A percentile compares a stretch with the other conserved stretches of the same genome.
These are phyloP conservation scores for Digitaria exilis DNA, from an alignment of 202 grass and related monocot genomes.

Conservation along the genomic window DNA sequence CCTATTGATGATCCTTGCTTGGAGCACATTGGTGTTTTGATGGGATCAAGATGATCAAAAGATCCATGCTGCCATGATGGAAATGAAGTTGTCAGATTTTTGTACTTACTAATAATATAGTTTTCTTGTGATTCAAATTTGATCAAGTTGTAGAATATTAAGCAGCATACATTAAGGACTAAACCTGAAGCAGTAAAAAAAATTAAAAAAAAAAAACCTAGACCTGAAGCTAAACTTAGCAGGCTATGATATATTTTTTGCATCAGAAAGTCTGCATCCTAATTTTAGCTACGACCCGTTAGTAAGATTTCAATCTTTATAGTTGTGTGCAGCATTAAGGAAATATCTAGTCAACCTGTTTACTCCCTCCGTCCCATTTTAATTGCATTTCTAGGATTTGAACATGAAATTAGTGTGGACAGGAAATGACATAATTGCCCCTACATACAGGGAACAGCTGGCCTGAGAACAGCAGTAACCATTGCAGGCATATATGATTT, in stretches of 20 bases:
- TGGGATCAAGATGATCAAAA: conserved; percentile 79
- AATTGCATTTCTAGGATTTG: no score
- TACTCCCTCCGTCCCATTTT: no score
- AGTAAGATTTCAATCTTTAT: conserved; percentile 4
- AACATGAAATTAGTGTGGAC: no score
- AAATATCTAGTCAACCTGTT: background rate
- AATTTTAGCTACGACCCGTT: conserved; percentile 16
- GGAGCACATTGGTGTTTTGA: conserved; percentile 53
- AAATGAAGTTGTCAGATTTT: conserved; percentile 28
- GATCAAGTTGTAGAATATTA: conserved; percentile 12
- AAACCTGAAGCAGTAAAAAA: background rate
- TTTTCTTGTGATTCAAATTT: background rate
- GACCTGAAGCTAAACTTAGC: background rate
- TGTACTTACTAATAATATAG: background rate
- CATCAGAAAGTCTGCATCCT: background rate
- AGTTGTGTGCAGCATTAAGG: background rate
- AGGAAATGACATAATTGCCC: no score
- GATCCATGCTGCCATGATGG: conserved; percentile 75
- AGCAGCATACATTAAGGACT: background rate
- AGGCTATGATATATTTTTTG: background rate
- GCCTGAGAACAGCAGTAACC: no score
- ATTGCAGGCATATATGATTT: no score
- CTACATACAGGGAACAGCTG: no score
- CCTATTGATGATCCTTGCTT: conserved; percentile 80
- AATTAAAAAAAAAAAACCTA: background rate